Conservation (phyloP, 2,329 filamentous ascomycete species). For the Diaporthe batatas region DNA sequence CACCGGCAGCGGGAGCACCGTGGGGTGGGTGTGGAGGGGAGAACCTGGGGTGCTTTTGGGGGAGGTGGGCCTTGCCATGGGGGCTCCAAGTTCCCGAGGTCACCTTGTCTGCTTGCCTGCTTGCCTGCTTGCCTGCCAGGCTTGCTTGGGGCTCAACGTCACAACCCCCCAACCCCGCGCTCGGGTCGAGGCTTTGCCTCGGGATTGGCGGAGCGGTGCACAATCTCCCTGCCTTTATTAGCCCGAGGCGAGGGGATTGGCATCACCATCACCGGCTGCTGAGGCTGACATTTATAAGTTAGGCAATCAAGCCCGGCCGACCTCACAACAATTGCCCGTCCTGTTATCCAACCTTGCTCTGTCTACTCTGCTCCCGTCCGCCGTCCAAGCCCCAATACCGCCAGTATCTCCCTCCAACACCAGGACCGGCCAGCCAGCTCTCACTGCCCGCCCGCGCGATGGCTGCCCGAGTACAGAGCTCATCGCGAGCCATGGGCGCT, state of each 20-base stretch:
- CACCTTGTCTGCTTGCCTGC: too few species aligned
- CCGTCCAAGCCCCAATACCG: background rate
- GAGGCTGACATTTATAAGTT: background rate
- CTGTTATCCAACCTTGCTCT: background rate
- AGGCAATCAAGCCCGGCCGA: background rate
- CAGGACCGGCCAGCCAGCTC: background rate
- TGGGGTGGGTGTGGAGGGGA: slow-evolving; percentile 15
- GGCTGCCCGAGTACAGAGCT: slow-evolving; percentile 39
- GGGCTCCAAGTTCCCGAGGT: background rate
- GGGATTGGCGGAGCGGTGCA: background rate
- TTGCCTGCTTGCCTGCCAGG: too few species aligned
- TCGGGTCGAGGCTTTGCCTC: slow-evolving; percentile 1
- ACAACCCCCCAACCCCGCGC: background rate
- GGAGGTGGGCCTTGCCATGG: background rate
- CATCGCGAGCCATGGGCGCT: slow-evolving; percentile 35
- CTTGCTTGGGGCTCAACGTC: slow-evolving; percentile 18
- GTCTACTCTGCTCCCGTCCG: background rate
- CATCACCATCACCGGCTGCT: slow-evolving; percentile 4
- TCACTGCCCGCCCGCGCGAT: slow-evolving; percentile 11
- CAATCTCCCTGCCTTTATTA: slow-evolving; percentile 9
- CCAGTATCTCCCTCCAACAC: background rate
- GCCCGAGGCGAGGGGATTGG: slow-evolving; percentile 23
- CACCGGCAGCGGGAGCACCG: slow-evolving; percentile 15
- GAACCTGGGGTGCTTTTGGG: background rate
- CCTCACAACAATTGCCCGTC: background rate